Evolutionary conservation across 2,329 filamentous ascomycete species (phyloP), one percentile per base, ranked within the genome.

Genomic region (Botryotinia narcissicola): DNA sequence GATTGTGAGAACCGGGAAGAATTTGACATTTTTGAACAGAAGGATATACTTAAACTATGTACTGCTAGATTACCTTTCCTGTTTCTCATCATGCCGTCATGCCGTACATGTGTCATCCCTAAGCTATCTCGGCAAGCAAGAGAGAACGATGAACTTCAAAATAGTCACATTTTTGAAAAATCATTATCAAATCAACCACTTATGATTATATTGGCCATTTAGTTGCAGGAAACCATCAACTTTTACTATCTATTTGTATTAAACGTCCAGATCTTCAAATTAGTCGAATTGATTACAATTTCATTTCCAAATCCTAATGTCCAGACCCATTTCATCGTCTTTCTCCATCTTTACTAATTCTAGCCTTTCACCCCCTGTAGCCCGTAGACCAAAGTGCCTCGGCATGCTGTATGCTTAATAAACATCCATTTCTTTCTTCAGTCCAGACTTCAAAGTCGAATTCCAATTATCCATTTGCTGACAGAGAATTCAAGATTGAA

Each of bases 371-470:
- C 1, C 18, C 63, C 63, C 44, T 37, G 44, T 37, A 67, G 25
- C 63, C 44, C n/a, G 44, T 37, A 67, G 18, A 18, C 16, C 9
- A 32, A 40, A n/a, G 1, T 25, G 25, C 64, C 46, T 51, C 35
- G 64, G 64, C 10, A 40, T 40, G 7, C 18, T 67, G 6, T 4
- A 22, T 67, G 64, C 64, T 54, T 68, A 40, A 40, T 29, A 54
- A 35, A 40, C 18, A 68, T 18, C 2, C 29, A 35, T 18, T 3
- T 35, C 46, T 54, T 25, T 46, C 35, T 12, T 14, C 32, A 48
- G 46, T 54, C 64, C 46, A 68, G 64, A 68, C 64, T 40, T 54
- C n/a, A 16, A 32, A 51, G 18, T 66, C 6, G 63, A 66, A 48
- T 37, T 62, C 35, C 61, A 44, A 12, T 46, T 32, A 22, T 63